A percentile compares a stretch with the other conserved stretches of the same genome.
Evolutionary conservation across 1,284 basidiomycete genomes (phyloP).

Genomic region (Ganoderma lucidum): DNA sequence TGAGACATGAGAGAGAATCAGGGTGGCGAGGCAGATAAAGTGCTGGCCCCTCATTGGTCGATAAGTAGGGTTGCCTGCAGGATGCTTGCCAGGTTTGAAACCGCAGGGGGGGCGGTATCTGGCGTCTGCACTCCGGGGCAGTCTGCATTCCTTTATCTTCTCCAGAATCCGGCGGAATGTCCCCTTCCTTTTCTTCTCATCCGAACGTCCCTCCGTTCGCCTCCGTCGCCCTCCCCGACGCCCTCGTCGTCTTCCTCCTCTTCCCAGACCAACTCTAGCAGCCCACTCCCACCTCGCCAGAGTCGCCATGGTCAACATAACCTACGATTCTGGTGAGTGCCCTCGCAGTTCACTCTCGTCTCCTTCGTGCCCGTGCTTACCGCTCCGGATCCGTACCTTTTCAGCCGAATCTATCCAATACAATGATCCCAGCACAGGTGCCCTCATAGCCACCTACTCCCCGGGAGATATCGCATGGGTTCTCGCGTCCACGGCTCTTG

Average conservation of each 20-base stretch:
- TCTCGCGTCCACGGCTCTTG: slow-evolving; percentile 73
- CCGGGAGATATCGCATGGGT: slow-evolving; percentile 86
- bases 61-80: slow-evolving; percentile 22
- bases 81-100: neutral
- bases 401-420: slow-evolving; percentile 42
- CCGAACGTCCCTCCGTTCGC: slow-evolving; percentile 23
- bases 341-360: neutral
- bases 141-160: slow-evolving; percentile 24
- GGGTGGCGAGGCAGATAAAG: slow-evolving; percentile 26
- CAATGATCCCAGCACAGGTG: slow-evolving; percentile 37
- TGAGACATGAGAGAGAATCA: slow-evolving; percentile 3
- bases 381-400: neutral
- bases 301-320: slow-evolving; percentile 57
- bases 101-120: neutral
- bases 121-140: neutral
- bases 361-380: slow-evolving; percentile 13
- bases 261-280: slow-evolving; percentile 18
- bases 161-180: slow-evolving; percentile 6
- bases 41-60: slow-evolving; percentile 27
- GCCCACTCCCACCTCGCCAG: slow-evolving; percentile 7
- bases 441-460: slow-evolving; percentile 59
- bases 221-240: slow-evolving; percentile 23
- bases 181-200: slow-evolving; percentile 19
- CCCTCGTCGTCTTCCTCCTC: neutral
- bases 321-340: slow-evolving; percentile 57